These are phyloP conservation scores for Lepraria neglecta DNA, from an alignment of 495 filamentous ascomycete genomes.

Conservation along the genomic window DNA sequence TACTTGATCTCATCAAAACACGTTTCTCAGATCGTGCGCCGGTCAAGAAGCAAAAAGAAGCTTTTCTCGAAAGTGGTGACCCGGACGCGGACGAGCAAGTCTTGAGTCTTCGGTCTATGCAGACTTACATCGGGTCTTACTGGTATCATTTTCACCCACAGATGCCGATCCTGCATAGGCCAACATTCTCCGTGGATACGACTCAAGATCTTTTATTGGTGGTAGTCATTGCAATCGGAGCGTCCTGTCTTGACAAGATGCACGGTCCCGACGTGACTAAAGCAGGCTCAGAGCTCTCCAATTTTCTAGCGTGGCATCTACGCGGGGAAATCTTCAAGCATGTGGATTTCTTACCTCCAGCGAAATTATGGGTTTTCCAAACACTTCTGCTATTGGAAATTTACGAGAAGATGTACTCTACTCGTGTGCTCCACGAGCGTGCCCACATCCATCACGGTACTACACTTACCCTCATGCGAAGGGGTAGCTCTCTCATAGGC, in stretches of 20 bases:
- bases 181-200: conserved; percentile 83
- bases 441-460: conserved; percentile 97
- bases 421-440: conserved; percentile 82
- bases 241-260: conserved; percentile 75
- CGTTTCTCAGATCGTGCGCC: conserved; percentile 72
- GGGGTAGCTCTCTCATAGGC: conserved; percentile 88
- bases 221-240: conserved; percentile 90
- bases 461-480: conserved; percentile 88
- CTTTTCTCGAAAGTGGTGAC: conserved; percentile 66
- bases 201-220: conserved; percentile 81
- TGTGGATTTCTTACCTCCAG: conserved; percentile 83
- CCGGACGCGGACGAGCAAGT: conserved; percentile 67
- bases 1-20: conserved; percentile 78
- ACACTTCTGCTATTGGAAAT: conserved; percentile 82
- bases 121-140: conserved; percentile 86
- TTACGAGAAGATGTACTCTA: conserved; percentile 96
- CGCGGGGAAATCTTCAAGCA: conserved; percentile 92
- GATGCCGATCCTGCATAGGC: conserved; percentile 87
- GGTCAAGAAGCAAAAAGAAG: conserved; percentile 67
- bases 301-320: conserved; percentile 85
- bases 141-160: conserved; percentile 95
- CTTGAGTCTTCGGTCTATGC: conserved; percentile 88
- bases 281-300: conserved; percentile 68
- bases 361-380: conserved; percentile 97
- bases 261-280: conserved; percentile 68